These are phyloP conservation scores for Gillenia trifoliata DNA, from an alignment of 306 rosid genomes.

Conservation along the genomic window DNA sequence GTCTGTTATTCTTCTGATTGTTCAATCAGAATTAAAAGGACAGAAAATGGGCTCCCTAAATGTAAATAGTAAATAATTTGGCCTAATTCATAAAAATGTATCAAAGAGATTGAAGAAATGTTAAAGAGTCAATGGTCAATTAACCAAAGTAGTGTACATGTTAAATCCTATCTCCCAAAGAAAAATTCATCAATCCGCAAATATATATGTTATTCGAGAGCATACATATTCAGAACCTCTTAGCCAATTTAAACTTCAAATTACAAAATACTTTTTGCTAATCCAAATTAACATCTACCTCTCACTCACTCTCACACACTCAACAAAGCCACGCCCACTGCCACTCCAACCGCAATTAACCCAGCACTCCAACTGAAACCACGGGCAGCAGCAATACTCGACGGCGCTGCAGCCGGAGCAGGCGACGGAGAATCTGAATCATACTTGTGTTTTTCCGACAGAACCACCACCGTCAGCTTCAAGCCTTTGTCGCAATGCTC, in stretches of 20 bases:
- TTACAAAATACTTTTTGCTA: not conserved
- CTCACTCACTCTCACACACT: not conserved
- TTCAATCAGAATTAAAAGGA: too few species aligned
- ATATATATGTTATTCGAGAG: not conserved
- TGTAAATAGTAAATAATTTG: too few species aligned
- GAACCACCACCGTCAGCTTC: constrained; percentile 36
- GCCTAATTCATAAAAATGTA: too few species aligned
- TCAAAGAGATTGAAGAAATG: too few species aligned
- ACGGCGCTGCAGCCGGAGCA: not conserved
- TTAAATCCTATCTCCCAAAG: too few species aligned
- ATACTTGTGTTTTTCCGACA: not conserved
- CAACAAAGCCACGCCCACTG: not conserved
- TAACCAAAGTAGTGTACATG: too few species aligned
- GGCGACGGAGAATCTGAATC: not conserved
- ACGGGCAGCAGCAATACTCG: not conserved
- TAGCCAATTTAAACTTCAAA: not conserved
- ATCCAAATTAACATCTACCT: not conserved
- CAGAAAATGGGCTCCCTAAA: too few species aligned
- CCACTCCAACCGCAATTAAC: not conserved
- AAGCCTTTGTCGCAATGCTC: constrained; percentile 65
- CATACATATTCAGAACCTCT: not conserved
- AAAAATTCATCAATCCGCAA: too few species aligned
- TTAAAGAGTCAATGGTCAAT: too few species aligned
- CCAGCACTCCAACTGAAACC: not conserved
- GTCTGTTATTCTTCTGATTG: too few species aligned